phyloP scores from a whole-genome alignment of 2,329 filamentous ascomycete species.

The Aspergillus piperis region DNA sequence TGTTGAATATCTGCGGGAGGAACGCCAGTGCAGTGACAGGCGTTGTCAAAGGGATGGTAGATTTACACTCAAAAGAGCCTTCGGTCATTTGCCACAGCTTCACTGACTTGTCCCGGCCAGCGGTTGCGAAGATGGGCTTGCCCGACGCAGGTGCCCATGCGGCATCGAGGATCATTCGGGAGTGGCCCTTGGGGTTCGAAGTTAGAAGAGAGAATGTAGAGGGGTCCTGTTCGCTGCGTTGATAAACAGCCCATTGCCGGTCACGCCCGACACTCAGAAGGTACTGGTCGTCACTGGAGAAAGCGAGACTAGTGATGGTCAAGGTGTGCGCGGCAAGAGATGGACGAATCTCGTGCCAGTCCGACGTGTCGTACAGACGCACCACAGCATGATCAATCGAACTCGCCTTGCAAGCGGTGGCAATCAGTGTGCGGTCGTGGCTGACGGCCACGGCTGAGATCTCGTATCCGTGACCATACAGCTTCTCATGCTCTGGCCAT shows the following conservation, averaged over 20 bases:
- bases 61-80: conserved; percentile 53
- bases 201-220: conserved; percentile 60
- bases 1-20: conserved; percentile 38
- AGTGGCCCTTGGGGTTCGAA: conserved; percentile 79
- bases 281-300: conserved; percentile 71
- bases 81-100: conserved; percentile 64
- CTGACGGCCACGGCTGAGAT: conserved; percentile 83
- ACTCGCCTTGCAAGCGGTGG: conserved; percentile 90
- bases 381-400: conserved; percentile 94
- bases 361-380: conserved; percentile 80
- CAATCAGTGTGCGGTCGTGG: conserved; percentile 72
- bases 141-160: conserved; percentile 68
- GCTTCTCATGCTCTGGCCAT: conserved; percentile 94
- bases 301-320: conserved; percentile 79
- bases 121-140: conserved; percentile 71
- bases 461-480: conserved; percentile 97
- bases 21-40: conserved; percentile 75
- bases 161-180: conserved; percentile 87
- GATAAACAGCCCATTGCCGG: conserved; percentile 85
- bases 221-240: conserved; percentile 46
- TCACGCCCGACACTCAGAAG: conserved; percentile 90
- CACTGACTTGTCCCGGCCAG: conserved; percentile 83
- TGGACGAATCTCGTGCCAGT: conserved; percentile 85
- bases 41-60: conserved; percentile 56
- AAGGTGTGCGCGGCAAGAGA: conserved; percentile 81